Base-by-base conservation (phyloP, 306 rosid species). In the Argentina anserina region DNA sequence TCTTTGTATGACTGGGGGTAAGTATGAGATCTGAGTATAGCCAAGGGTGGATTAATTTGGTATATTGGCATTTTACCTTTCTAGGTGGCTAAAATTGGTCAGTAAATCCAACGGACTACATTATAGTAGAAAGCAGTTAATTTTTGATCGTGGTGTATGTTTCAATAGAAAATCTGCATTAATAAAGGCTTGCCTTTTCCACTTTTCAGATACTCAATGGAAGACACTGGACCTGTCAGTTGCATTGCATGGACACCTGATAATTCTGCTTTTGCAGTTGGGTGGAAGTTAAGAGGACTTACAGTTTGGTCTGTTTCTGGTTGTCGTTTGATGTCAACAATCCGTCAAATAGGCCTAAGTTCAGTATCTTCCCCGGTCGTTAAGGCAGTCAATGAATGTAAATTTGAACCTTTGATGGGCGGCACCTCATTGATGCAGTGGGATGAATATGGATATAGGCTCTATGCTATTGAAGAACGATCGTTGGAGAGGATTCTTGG, bases 231-330 rank as follows among this genome's bases (percentile, higher is more conserved):
- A 45, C 78, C 90, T 78, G 98, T 94, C 68, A 84, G 89, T 81
- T 91, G 91, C 84, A 89, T 94, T 85, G 84, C 89, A n/a, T 91
- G 98, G 98, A 94, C 98, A 42, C 97, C 98, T 59, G 98, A 94
- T 84, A 87, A 94, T 81, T 86, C 98, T 70, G 94, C 96, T 78
- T 94, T 94, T 89, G 97, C 95, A 45, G 97, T 94, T 73, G 98
- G 98, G 73, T 94, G 98, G 97, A 94, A 88, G 76, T 85, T 86
- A 69, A 89, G 98, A 83, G 98, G 98, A 60, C 96, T 94, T 76
- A 79, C 98, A 26, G 98, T 94, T 81, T 91, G 97, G 98, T 94
- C 98, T 28, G 86, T 91, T 76, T 94, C 97, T 73, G 97, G 97
- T 73, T 93, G 97, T 82, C 96, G 98, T 75, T 80, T 93, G 88